Conservation (phyloP, 169 alveolate genomes). For the Miamiensis avidus region DNA sequence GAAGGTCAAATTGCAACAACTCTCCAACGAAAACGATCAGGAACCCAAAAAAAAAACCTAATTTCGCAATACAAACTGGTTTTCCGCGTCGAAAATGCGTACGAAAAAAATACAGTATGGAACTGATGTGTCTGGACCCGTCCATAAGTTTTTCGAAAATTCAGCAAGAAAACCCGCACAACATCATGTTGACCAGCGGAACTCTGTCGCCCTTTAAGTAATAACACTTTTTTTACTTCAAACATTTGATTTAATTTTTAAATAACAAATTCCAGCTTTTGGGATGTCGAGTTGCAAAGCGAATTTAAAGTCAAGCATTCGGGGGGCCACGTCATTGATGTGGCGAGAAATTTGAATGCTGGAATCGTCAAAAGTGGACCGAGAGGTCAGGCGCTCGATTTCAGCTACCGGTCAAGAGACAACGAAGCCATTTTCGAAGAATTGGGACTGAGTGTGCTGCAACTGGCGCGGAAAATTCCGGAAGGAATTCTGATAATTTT, state of each 20-base stretch:
- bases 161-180: slow-evolving; percentile 32
- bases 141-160: slow-evolving; percentile 47
- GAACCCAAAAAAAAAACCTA: not conserved
- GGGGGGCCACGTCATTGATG: not conserved
- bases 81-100: not conserved
- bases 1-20: too few species aligned
- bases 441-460: not conserved
- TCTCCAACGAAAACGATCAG: not conserved
- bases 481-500: not conserved
- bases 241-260: too few species aligned
- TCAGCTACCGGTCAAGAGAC: not conserved
- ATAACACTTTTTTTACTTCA: not conserved
- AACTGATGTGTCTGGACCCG: slow-evolving; percentile 53
- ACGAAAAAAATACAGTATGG: not conserved
- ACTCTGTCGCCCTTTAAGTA: slow-evolving; percentile 26
- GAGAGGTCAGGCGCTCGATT: not conserved
- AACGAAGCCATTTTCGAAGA: not conserved
- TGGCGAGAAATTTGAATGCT: not conserved
- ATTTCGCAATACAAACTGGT: not conserved
- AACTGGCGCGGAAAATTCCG: not conserved
- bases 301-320: not conserved
- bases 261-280: not conserved
- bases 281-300: not conserved
- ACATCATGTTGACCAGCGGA: slow-evolving; percentile 49
- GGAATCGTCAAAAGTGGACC: not conserved